Percentiles rank a stretch among this genome's conserved stretches.
Evolutionary conservation across 1,139 yeast genomes (phyloP).

Genomic region (Yamadazyma mexicana): DNA sequence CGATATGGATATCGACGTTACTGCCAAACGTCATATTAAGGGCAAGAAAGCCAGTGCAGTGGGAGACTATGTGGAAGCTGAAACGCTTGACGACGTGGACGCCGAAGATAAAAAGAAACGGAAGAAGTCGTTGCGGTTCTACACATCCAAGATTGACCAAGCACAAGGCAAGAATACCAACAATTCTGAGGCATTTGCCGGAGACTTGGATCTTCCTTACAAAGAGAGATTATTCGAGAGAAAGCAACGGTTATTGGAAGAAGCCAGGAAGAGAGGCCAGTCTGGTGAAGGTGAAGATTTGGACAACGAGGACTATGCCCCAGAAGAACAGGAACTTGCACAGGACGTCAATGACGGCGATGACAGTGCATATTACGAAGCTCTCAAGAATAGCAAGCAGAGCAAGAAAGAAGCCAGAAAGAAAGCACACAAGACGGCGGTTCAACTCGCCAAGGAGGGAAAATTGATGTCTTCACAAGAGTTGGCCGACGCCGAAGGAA

Average conservation of each 20-base stretch:
- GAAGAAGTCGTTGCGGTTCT: slow-evolving; percentile 85
- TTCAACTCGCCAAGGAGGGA: slow-evolving; percentile 83
- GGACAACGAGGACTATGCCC: slow-evolving; percentile 51
- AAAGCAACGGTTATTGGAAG: slow-evolving; percentile 81
- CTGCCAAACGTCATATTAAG: slow-evolving; percentile 45
- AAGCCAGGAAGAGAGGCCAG: slow-evolving; percentile 81
- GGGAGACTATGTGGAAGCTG: slow-evolving; percentile 64
- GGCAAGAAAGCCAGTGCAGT: slow-evolving; percentile 18
- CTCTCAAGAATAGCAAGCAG: slow-evolving; percentile 49
- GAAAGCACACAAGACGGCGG: slow-evolving; percentile 70
- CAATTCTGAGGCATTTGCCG: slow-evolving; percentile 53
- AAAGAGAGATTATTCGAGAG: slow-evolving; percentile 86
- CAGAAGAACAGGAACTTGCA: slow-evolving; percentile 47
- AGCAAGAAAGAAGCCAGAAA: slow-evolving; percentile 54
- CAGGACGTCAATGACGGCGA: slow-evolving; percentile 33
- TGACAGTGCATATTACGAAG: slow-evolving; percentile 50
- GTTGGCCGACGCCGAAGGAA: slow-evolving; percentile 70
- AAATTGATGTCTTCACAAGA: slow-evolving; percentile 73
- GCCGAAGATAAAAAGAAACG: slow-evolving; percentile 82
- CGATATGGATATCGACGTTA: slow-evolving; percentile 45
- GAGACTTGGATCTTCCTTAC: slow-evolving; percentile 93
- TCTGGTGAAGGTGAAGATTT: slow-evolving; percentile 41
- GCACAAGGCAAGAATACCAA: slow-evolving; percentile 51
- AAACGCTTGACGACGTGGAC: slow-evolving; percentile 63
- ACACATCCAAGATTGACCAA: slow-evolving; percentile 94